A percentile compares a stretch with the other conserved stretches of the same genome.
phyloP scores from a whole-genome alignment of 1,284 basidiomycete species.

The Erythrobasidium hasegawianum region DNA sequence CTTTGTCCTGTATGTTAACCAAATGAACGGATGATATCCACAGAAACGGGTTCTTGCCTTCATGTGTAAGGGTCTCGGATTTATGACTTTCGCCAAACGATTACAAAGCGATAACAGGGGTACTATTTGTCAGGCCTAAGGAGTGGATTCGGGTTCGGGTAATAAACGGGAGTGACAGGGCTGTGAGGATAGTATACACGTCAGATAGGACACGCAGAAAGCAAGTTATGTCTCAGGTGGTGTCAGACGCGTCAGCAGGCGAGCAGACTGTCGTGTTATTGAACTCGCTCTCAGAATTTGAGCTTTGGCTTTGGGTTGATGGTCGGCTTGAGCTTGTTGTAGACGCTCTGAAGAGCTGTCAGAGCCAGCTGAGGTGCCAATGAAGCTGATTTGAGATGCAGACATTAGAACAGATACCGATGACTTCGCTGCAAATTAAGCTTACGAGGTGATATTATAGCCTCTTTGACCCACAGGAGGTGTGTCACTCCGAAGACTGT shows the following conservation, averaged over 20 bases:
- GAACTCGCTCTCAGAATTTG: conserved; percentile 9
- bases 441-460: conserved; percentile 13
- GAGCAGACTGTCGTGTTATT: conserved; percentile 4
- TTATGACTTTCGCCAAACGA: neutral
- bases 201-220: no score
- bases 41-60: no score
- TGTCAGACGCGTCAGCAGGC: neutral
- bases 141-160: neutral
- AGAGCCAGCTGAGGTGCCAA: conserved; percentile 8
- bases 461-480: conserved; percentile 3
- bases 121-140: neutral
- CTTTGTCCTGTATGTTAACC: no score
- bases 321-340: no score
- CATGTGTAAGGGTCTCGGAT: neutral
- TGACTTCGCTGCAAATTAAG: neutral
- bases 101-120: neutral
- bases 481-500: neutral
- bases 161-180: neutral
- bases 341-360: neutral
- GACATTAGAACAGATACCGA: neutral
- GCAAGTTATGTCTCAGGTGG: neutral
- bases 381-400: neutral
- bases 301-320: neutral
- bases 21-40: no score
- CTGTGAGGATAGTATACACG: neutral